Conservation (phyloP, 2,329 filamentous ascomycete species). For the Sporothrix inflata region DNA sequence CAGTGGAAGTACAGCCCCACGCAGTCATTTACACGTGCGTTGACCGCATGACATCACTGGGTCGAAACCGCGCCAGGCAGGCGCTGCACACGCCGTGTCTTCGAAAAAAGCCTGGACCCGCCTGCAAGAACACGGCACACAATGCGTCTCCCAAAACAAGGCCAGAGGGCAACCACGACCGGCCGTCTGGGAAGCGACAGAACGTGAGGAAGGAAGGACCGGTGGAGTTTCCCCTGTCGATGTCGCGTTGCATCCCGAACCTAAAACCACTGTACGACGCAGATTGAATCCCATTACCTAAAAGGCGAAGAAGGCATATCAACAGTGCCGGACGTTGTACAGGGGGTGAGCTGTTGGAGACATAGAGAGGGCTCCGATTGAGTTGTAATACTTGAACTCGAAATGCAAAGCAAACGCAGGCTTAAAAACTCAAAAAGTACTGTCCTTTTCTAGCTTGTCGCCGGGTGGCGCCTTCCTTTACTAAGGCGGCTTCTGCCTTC, state of each 20-base stretch:
- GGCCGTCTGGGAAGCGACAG: not conserved
- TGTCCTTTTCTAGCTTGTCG: not conserved
- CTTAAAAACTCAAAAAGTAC: not conserved
- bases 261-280: not conserved
- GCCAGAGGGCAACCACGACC: not conserved
- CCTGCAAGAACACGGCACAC: not conserved
- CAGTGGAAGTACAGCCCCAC: not conserved
- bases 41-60: slow-evolving; percentile 17
- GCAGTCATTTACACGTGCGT: not conserved
- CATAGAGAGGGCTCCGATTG: not conserved
- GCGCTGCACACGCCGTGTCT: not conserved
- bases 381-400: not conserved
- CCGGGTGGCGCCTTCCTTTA: not conserved
- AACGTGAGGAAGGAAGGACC: not conserved
- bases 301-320: not conserved
- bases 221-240: not conserved
- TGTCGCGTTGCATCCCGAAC: not conserved
- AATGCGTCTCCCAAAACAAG: not conserved
- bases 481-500: not conserved
- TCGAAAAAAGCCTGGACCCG: not conserved
- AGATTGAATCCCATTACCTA: not conserved
- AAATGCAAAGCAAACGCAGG: not conserved
- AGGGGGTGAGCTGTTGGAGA: not conserved
- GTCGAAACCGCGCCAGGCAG: not conserved
- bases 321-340: not conserved